Evolutionary conservation across 2,329 filamentous ascomycete genomes (phyloP), one percentile per base, ranked within the genome.

Genomic region (Fusarium sacchari): DNA sequence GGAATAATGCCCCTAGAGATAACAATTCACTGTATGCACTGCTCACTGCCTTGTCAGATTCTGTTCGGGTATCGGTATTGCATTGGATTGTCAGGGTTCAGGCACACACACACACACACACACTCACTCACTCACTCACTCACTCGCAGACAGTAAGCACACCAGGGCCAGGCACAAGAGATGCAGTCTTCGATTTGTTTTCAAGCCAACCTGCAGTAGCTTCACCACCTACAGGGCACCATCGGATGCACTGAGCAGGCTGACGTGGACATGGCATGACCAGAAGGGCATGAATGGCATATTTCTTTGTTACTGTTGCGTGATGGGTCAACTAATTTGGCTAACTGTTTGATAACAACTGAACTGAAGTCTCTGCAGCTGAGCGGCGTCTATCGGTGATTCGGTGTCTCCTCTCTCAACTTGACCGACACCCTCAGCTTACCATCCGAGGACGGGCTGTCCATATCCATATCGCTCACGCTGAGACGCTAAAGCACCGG

Each of bases 201-300:
- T 47, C 47, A 61, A 49, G 43, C 37, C 39, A 57, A 20, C 49
- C 44, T 47, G 57, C 58, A 50, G 63, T 55, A 58, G 65, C 42
- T 65, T 71, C 69, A 67, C 50, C 50, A 66, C 52, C 57, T 36
- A 62, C 58, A 55, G 22, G 36, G 30, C 42, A 24, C 42, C 42
- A 47, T 39, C 26, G 28, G 22, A 57, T 43, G 49, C 49, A 49
- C 30, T 46, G 44, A 24, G 36, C 50, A 62, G 56, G 56, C 73
- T 76, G 73, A 77, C 75, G 71, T 77, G 75, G 62, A 69, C 66
- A 60, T 74, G 71, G 74, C 72, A 64, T 58, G 57, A 44, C 61
- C 53, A 61, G 18, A 34, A 71, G 61, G 52, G 43, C 43, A 50
- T 52, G 24, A 34, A 26, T 20, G 39, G 24, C 36, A 20, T 32